Conservation (phyloP, 495 filamentous ascomycete genomes). For the Hypoxylon fragiforme region DNA sequence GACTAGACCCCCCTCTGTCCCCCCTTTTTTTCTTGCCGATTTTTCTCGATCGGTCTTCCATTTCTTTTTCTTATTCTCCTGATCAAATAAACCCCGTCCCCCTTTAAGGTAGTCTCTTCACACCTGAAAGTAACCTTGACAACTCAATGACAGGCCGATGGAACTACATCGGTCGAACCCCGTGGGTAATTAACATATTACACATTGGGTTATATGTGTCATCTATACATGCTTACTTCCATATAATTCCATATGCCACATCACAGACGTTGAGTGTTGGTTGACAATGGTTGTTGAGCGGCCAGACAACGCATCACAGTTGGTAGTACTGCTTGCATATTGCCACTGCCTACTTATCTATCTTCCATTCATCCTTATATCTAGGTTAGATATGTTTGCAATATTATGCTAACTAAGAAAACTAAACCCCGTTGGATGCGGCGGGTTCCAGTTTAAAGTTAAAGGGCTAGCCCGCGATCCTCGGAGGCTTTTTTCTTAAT, state of each 20-base stretch:
- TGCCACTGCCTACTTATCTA: not conserved
- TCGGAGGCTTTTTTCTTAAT: conserved; percentile 15
- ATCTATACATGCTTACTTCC: no score
- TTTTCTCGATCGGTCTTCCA: not conserved
- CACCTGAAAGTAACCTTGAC: conserved; percentile 22
- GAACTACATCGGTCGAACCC: not conserved
- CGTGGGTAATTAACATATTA: not conserved
- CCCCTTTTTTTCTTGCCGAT: not conserved
- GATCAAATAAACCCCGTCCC: no score
- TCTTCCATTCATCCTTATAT: not conserved
- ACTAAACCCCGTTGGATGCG: no score
- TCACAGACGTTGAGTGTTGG: not conserved
- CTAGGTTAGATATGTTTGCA: not conserved
- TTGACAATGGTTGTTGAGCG: not conserved
- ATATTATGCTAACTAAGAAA: not conserved
- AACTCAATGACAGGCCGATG: not conserved
- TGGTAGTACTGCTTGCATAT: not conserved
- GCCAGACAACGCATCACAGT: conserved; percentile 8
- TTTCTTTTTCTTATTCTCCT: conserved; percentile 11
- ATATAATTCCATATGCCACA: no score
- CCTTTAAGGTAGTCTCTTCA: not conserved
- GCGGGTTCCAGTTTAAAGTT: conserved; percentile 10
- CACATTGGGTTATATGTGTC: not conserved
- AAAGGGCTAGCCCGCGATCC: conserved; percentile 4
- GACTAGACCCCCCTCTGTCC: no score